These are phyloP conservation scores for Salvia sclarea DNA, from an alignment of 305 asterid species.

Conservation along the genomic window DNA sequence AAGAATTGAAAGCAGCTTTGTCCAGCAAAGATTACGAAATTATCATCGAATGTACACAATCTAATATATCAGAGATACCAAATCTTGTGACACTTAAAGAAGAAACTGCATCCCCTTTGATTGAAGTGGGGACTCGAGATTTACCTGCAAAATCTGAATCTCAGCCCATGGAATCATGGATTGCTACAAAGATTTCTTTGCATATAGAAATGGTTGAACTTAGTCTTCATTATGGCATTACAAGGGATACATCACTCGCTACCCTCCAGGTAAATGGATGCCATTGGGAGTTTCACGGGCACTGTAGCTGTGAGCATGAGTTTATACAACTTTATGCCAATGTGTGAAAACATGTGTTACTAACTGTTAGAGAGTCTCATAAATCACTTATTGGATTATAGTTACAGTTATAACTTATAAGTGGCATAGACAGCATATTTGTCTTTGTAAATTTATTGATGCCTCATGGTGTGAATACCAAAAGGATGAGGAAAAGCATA, in stretches of 20 bases:
- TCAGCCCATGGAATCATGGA: constrained; percentile 50
- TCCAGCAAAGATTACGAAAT: constrained; percentile 89
- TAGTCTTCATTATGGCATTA: constrained; percentile 73
- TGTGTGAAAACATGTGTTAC: constrained; percentile 10
- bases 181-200: constrained; percentile 68
- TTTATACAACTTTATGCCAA: background rate
- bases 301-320: background rate
- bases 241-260: constrained; percentile 90
- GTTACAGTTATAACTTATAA: background rate
- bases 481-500: constrained; percentile 15
- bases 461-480: background rate
- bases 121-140: constrained; percentile 42
- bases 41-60: constrained; percentile 80
- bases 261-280: constrained; percentile 66
- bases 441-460: background rate
- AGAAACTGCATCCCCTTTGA: constrained; percentile 46
- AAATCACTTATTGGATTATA: background rate
- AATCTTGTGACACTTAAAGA: constrained; percentile 60
- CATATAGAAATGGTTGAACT: constrained; percentile 76
- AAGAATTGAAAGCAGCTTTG: constrained; percentile 87
- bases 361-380: background rate
- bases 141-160: constrained; percentile 50
- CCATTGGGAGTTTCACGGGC: constrained; percentile 18
- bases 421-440: background rate
- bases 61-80: constrained; percentile 85